A percentile compares a stretch with the other conserved stretches of the same genome.
Conservation (phyloP, 192 early-diverging fungal species). For the Spizellomyces punctatus region DNA sequence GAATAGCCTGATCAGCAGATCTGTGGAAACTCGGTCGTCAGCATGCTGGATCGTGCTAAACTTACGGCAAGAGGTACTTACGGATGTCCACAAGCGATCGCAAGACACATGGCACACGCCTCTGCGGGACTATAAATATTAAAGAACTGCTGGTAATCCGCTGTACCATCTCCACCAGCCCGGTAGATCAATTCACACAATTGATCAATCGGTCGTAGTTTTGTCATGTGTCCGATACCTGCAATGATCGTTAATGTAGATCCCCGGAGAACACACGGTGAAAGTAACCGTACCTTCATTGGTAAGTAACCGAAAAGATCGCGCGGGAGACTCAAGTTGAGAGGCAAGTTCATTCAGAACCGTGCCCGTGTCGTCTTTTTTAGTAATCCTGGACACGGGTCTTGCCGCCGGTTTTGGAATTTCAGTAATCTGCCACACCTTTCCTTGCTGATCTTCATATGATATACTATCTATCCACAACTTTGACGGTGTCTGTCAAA, state of each 20-base stretch:
- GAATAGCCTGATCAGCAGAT: not conserved
- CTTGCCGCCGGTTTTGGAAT: slow-evolving; percentile 28
- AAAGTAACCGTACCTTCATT: slow-evolving; percentile 61
- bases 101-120: slow-evolving; percentile 85
- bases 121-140: slow-evolving; percentile 64
- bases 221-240: slow-evolving; percentile 47
- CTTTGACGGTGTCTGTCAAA: slow-evolving; percentile 25
- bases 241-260: slow-evolving; percentile 2
- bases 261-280: slow-evolving; percentile 20
- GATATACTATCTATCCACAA: slow-evolving; percentile 25
- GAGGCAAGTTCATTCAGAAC: slow-evolving; percentile 68
- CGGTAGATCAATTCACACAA: slow-evolving; percentile 58
- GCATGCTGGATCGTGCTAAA: not conserved
- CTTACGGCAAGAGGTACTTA: not conserved
- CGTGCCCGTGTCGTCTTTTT: slow-evolving; percentile 33
- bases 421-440: slow-evolving; percentile 82
- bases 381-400: slow-evolving; percentile 20
- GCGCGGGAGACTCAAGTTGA: slow-evolving; percentile 54
- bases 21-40: not conserved
- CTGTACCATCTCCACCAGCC: slow-evolving; percentile 7
- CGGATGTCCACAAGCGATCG: slow-evolving; percentile 61
- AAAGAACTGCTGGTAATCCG: slow-evolving; percentile 47
- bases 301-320: slow-evolving; percentile 74
- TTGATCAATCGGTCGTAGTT: slow-evolving; percentile 80
- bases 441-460: slow-evolving; percentile 68